Percentiles rank a stretch among this genome's conserved stretches.
Evolutionary conservation across 306 rosid species (phyloP).

Genomic region (Dalbergia oliveri): DNA sequence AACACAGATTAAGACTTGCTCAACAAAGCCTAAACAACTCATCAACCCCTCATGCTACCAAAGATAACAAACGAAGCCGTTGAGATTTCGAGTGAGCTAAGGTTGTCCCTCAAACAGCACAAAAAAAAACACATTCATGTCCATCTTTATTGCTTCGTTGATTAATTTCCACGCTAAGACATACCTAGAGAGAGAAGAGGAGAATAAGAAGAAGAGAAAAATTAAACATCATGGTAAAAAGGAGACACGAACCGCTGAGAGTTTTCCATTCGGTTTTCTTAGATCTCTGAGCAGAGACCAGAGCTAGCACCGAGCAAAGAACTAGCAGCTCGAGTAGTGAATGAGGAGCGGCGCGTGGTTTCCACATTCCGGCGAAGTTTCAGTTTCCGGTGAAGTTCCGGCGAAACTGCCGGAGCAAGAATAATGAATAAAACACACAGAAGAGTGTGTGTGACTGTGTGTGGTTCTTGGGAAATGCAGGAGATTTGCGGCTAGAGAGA

Average conservation of each 20-base stretch:
- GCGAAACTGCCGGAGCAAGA: slow-evolving; percentile 5
- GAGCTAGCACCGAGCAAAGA: slow-evolving; percentile 45
- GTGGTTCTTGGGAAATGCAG: slow-evolving; percentile 40
- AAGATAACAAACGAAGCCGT: not conserved
- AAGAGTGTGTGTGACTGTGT: not conserved
- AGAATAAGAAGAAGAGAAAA: no score
- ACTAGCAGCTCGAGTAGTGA: slow-evolving; percentile 40
- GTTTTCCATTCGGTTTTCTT: slow-evolving; percentile 60
- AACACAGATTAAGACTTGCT: not conserved
- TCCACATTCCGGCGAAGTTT: slow-evolving; percentile 57
- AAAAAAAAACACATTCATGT: not conserved
- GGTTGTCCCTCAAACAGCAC: not conserved
- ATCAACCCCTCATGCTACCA: not conserved
- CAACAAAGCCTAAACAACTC: not conserved
- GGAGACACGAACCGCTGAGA: slow-evolving; percentile 56
- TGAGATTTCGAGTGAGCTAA: not conserved
- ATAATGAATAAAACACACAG: not conserved
- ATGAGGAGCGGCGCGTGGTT: slow-evolving; percentile 48
- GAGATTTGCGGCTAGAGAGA: not conserved
- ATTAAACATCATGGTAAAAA: not conserved
- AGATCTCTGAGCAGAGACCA: slow-evolving; percentile 72
- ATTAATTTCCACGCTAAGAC: no score
- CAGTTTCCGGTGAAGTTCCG: slow-evolving; percentile 25
- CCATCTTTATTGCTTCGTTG: not conserved
- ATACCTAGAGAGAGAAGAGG: not conserved